Evolutionary conservation across 2,329 filamentous ascomycete species (phyloP).

Genomic region (Sporothrix brasiliensis): DNA sequence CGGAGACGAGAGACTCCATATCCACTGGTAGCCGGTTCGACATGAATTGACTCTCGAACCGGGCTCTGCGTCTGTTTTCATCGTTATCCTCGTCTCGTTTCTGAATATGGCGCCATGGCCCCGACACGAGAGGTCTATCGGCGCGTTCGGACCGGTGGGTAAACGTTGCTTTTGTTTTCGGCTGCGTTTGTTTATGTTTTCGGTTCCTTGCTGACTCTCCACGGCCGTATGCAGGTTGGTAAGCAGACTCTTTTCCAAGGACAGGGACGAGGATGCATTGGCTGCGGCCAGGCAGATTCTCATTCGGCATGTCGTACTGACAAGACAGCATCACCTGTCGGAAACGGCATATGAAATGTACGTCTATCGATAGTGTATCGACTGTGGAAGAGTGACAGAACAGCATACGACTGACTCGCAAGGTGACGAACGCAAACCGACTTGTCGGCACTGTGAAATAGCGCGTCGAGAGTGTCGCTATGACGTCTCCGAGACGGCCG

Average conservation of each 20-base stretch:
- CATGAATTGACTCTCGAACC: too few species aligned
- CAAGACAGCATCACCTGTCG: conserved; percentile 11
- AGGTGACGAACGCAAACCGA: neutral
- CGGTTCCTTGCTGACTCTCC: neutral
- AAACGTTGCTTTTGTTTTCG: neutral
- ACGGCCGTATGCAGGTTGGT: neutral
- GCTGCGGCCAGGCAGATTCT: too few species aligned
- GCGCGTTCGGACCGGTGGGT: conserved; percentile 18
- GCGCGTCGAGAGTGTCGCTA: neutral
- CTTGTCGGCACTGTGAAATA: conserved; percentile 1
- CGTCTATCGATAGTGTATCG: neutral
- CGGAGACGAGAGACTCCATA: too few species aligned
- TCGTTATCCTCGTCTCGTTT: neutral
- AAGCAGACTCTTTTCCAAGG: neutral
- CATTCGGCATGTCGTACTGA: neutral
- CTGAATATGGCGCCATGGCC: conserved; percentile 15
- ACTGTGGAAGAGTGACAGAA: neutral
- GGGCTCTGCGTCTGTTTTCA: neutral
- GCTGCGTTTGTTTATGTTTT: neutral
- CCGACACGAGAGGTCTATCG: conserved; percentile 14
- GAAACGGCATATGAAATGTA: conserved; percentile 23
- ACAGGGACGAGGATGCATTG: too few species aligned
- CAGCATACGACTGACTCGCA: neutral
- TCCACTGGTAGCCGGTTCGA: too few species aligned
- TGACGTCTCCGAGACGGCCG: neutral